Evolutionary conservation across 2,329 filamentous ascomycete genomes (phyloP).

Genomic region (Nannizziopsis arthrosporioides): DNA sequence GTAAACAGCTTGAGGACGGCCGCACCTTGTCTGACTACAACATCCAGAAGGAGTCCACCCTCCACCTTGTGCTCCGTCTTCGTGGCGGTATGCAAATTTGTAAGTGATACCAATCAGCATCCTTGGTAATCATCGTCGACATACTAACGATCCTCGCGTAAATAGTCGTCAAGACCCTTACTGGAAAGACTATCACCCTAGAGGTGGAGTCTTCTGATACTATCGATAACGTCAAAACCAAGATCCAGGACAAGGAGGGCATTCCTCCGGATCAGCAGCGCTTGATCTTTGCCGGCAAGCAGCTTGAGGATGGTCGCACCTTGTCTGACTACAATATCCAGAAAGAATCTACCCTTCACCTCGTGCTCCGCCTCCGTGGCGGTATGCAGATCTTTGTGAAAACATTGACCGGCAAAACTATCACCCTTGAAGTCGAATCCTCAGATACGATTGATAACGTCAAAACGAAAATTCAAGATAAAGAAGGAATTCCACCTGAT

Average conservation of each 20-base stretch:
- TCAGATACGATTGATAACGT: constrained; percentile 91
- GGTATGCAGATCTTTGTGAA: constrained; percentile 54
- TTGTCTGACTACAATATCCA: constrained; percentile 91
- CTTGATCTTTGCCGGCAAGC: constrained; percentile 90
- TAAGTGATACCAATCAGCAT: constrained; percentile 27
- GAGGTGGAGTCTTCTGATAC: constrained; percentile 66
- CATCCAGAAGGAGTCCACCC: constrained; percentile 53
- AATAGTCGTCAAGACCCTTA: constrained; percentile 47
- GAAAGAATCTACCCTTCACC: constrained; percentile 76
- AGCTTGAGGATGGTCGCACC: constrained; percentile 87
- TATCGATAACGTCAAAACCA: constrained; percentile 92
- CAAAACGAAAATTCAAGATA: constrained; percentile 75
- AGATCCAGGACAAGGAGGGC: constrained; percentile 97
- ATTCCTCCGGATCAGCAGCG: constrained; percentile 95
- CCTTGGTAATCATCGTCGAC: background rate
- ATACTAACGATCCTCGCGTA: constrained; percentile 13
- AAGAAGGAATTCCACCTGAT: constrained; percentile 81
- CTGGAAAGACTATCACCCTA: constrained; percentile 54
- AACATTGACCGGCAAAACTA: constrained; percentile 69
- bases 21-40: constrained; percentile 46
- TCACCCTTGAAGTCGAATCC: constrained; percentile 81
- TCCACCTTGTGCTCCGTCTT: constrained; percentile 64
- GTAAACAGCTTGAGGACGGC: constrained; percentile 48
- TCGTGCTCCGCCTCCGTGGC: constrained; percentile 77
- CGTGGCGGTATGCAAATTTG: constrained; percentile 54